Conservation (phyloP, 805 yeast species). For the Suhomyces faveliae region DNA sequence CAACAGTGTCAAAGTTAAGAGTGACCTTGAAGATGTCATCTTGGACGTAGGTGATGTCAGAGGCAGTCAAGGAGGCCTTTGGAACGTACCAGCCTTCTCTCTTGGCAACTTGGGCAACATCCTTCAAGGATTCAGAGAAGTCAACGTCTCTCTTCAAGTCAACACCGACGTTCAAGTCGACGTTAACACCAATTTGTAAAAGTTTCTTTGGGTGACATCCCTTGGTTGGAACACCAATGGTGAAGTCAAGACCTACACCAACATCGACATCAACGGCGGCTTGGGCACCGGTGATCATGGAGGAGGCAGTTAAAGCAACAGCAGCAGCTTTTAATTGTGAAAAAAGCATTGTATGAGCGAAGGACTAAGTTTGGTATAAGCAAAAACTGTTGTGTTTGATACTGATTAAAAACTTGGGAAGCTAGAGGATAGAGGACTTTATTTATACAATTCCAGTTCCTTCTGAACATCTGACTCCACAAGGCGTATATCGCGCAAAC, state of each 20-base stretch:
- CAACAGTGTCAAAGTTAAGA: slow-evolving; percentile 18
- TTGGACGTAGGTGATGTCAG: slow-evolving; percentile 15
- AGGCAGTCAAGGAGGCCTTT: slow-evolving; percentile 17
- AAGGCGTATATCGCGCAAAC: background rate
- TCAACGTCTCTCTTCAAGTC: slow-evolving; percentile 12
- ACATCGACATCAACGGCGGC: slow-evolving; percentile 7
- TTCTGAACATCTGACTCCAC: background rate
- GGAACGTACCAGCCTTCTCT: slow-evolving; percentile 13
- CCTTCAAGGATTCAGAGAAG: background rate
- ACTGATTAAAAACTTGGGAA: background rate
- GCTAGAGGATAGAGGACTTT: background rate
- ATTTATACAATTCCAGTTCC: background rate
- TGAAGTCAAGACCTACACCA: slow-evolving; percentile 12
- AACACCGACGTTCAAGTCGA: slow-evolving; percentile 11
- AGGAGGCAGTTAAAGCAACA: slow-evolving; percentile 10
- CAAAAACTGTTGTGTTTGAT: slow-evolving; percentile 5
- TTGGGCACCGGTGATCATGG: slow-evolving; percentile 8
- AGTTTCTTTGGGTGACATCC: slow-evolving; percentile 8
- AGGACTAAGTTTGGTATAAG: slow-evolving; percentile 3
- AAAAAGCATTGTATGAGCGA: slow-evolving; percentile 12
- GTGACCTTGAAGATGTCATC: slow-evolving; percentile 20
- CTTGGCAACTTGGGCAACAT: slow-evolving; percentile 3
- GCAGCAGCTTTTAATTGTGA: slow-evolving; percentile 15
- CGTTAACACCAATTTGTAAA: slow-evolving; percentile 13
- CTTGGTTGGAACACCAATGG: slow-evolving; percentile 7